Percentiles rank a stretch among this genome's conserved stretches.
Conservation (phyloP, 345 rosid genomes). For the Salix caprea region DNA sequence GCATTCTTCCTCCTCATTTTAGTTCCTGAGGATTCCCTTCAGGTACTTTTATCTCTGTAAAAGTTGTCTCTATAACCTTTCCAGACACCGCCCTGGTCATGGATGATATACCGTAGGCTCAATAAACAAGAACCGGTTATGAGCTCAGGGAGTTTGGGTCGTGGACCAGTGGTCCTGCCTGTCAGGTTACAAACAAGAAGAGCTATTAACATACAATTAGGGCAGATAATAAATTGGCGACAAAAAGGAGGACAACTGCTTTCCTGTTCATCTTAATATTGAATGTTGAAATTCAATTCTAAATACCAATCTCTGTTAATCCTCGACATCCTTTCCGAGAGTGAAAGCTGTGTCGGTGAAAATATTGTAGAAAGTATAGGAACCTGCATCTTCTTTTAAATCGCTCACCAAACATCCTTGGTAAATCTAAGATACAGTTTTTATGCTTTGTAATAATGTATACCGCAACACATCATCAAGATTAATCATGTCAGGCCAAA, state of each 20-base stretch:
- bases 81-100: neutral
- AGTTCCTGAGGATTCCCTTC: neutral
- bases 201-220: neutral
- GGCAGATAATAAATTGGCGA: neutral
- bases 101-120: neutral
- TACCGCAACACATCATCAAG: neutral
- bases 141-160: neutral
- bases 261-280: neutral
- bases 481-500: neutral
- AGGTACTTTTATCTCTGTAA: neutral
- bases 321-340: neutral
- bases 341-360: neutral
- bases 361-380: neutral
- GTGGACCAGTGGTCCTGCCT: neutral
- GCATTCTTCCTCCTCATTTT: neutral
- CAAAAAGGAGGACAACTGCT: neutral
- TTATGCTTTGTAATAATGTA: too few species aligned
- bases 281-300: neutral
- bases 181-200: neutral
- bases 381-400: neutral
- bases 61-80: neutral
- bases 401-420: neutral
- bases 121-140: neutral
- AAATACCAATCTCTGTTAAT: neutral
- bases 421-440: too few species aligned